Percentiles rank a stretch among this genome's conserved stretches.
Conservation (phyloP, 352 stramenopile genomes). For the Thraustochytrium sp. region DNA sequence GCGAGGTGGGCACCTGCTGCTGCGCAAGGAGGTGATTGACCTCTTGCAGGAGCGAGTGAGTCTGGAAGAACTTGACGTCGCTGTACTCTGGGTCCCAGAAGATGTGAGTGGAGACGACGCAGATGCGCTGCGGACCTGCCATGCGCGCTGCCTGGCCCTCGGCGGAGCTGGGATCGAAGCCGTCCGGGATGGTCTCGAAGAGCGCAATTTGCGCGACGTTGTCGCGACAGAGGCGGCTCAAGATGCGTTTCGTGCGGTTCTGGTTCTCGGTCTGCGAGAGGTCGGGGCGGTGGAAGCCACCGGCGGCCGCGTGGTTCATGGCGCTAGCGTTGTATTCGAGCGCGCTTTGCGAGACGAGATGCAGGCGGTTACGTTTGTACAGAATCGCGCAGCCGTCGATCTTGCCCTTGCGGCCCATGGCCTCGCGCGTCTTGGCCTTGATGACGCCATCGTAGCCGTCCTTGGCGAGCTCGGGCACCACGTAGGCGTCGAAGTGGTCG, state of each 20-base stretch:
- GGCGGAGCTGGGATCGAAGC: not conserved
- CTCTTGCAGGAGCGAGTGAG: constrained; percentile 73
- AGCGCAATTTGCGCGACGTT: constrained; percentile 96
- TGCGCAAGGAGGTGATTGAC: constrained; percentile 65
- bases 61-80: constrained; percentile 99
- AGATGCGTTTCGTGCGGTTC: constrained; percentile 1
- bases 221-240: constrained; percentile 81
- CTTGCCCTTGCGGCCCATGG: constrained; percentile 93
- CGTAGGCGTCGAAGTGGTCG: constrained; percentile 94
- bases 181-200: constrained; percentile 81
- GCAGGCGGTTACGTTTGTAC: constrained; percentile 86
- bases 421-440: constrained; percentile 95
- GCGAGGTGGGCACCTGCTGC: constrained; percentile 61
- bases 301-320: not conserved
- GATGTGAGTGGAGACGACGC: constrained; percentile 95
- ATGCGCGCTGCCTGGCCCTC: constrained; percentile 41
- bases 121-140: constrained; percentile 64
- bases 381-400: constrained; percentile 96
- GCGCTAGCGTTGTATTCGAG: constrained; percentile 54
- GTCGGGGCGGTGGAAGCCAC: constrained; percentile 17
- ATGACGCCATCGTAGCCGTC: constrained; percentile 94
- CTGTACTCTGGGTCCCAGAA: constrained; percentile 97
- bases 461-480: constrained; percentile 86
- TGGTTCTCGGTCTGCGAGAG: constrained; percentile 31
- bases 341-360: constrained; percentile 46